Evolutionary conservation across 345 rosid genomes (phyloP).

Genomic region (Heritiera littoralis): DNA sequence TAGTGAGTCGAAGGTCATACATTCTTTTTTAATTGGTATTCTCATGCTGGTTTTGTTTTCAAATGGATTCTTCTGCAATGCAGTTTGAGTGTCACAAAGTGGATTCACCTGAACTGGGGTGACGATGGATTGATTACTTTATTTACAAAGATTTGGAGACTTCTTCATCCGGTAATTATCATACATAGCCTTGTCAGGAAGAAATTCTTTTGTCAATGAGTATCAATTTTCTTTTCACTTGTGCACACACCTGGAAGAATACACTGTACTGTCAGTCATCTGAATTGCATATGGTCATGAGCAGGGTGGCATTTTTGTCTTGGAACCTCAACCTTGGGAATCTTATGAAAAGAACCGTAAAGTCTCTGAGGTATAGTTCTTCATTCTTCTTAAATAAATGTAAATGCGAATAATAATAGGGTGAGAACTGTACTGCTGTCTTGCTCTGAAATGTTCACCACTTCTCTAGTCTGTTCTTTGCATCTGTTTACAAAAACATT

Average conservation of each 20-base stretch:
- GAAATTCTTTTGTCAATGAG: not conserved
- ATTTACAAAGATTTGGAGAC: constrained; percentile 75
- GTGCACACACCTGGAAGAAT: not conserved
- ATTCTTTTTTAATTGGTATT: not conserved
- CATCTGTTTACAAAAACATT: not conserved
- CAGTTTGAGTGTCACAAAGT: constrained; percentile 95
- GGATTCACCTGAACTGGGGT: constrained; percentile 98
- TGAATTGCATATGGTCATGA: constrained; percentile 14
- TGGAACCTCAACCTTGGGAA: constrained; percentile 98
- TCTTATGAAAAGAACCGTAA: constrained; percentile 81
- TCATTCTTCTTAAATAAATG: not conserved
- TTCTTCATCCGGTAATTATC: constrained; percentile 67
- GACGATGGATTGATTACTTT: constrained; percentile 81
- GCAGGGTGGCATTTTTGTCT: constrained; percentile 84
- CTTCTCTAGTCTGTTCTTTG: not conserved
- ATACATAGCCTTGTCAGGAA: not conserved
- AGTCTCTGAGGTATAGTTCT: constrained; percentile 65
- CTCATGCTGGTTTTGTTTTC: constrained; percentile 7
- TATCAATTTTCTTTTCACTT: not conserved
- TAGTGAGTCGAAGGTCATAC: not conserved
- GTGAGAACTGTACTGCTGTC: not conserved
- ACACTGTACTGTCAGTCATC: constrained; percentile 18
- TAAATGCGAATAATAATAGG: not conserved
- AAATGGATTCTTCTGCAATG: constrained; percentile 25
- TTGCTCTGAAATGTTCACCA: not conserved